phyloP scores from a whole-genome alignment of 805 yeast genomes.

The Pichia ethanolica region DNA sequence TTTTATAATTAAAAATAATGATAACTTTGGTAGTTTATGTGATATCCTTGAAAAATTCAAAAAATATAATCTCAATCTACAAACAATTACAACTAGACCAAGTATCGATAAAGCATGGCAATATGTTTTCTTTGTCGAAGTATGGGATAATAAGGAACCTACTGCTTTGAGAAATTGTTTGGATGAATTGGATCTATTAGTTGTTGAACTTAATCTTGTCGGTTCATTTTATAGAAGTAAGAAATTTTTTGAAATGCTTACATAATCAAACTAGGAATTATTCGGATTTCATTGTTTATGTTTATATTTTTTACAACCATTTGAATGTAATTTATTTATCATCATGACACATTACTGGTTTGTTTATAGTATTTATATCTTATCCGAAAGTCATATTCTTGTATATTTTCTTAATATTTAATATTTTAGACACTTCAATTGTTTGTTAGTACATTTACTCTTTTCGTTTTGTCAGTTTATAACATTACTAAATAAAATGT shows the following conservation, averaged over 20 bases:
- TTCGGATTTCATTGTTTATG: not conserved
- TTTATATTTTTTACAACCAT: too few relatives aligned
- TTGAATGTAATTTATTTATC: too few relatives aligned
- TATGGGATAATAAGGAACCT: slow-evolving; percentile 30
- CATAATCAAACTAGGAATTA: not conserved
- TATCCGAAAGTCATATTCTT: not conserved
- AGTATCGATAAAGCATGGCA: slow-evolving; percentile 64
- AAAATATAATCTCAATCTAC: slow-evolving; percentile 50
- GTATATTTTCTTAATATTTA: too few relatives aligned
- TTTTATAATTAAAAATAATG: slow-evolving; percentile 53
- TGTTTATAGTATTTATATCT: not conserved
- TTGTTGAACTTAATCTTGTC: slow-evolving; percentile 46
- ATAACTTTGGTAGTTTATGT: slow-evolving; percentile 70
- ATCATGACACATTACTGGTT: too few relatives aligned
- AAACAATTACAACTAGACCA: slow-evolving; percentile 74
- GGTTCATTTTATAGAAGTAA: slow-evolving; percentile 62
- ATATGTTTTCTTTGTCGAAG: slow-evolving; percentile 75
- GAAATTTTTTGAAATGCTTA: slow-evolving; percentile 57
- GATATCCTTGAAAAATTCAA: slow-evolving; percentile 54
- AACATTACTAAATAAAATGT: not conserved
- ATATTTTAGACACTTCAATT: too few relatives aligned
- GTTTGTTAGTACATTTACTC: too few relatives aligned
- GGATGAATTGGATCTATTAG: slow-evolving; percentile 34
- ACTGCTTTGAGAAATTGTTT: slow-evolving; percentile 28
- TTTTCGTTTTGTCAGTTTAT: too few relatives aligned